Conservation (phyloP, 2,329 filamentous ascomycete genomes). For the Volutella citrinella region DNA sequence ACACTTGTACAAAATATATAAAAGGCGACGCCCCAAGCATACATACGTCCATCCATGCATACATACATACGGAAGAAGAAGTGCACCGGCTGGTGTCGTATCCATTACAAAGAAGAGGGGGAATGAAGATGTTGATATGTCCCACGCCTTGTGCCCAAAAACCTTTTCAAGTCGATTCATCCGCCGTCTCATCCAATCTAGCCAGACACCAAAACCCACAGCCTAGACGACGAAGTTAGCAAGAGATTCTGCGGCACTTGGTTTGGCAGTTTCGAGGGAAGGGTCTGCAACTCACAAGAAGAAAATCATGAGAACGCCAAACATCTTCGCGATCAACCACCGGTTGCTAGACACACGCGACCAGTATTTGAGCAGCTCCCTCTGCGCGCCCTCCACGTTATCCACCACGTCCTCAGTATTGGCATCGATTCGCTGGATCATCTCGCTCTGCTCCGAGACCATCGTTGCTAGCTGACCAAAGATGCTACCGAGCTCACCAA, state of each 20-base stretch:
- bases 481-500: constrained; percentile 83
- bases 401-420: constrained; percentile 98
- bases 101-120: constrained; percentile 25
- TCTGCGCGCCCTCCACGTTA: constrained; percentile 94
- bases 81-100: constrained; percentile 15
- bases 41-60: constrained; percentile 22
- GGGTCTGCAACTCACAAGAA: constrained; percentile 56
- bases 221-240: constrained; percentile 20
- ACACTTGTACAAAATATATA: no score
- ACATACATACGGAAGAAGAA: constrained; percentile 18
- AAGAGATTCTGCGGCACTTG: no score
- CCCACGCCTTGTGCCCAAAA: constrained; percentile 19
- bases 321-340: constrained; percentile 85
- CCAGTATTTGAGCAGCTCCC: constrained; percentile 97
- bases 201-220: constrained; percentile 40
- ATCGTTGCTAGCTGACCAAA: constrained; percentile 94
- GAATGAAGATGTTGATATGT: no score
- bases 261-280: no score
- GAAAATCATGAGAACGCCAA: constrained; percentile 89
- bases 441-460: constrained; percentile 96
- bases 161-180: constrained; percentile 7
- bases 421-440: constrained; percentile 95
- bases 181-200: constrained; percentile 16
- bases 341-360: constrained; percentile 88
- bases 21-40: no score